Conservation (phyloP, 1,139 yeast genomes). For the Komagataea norvegica region DNA sequence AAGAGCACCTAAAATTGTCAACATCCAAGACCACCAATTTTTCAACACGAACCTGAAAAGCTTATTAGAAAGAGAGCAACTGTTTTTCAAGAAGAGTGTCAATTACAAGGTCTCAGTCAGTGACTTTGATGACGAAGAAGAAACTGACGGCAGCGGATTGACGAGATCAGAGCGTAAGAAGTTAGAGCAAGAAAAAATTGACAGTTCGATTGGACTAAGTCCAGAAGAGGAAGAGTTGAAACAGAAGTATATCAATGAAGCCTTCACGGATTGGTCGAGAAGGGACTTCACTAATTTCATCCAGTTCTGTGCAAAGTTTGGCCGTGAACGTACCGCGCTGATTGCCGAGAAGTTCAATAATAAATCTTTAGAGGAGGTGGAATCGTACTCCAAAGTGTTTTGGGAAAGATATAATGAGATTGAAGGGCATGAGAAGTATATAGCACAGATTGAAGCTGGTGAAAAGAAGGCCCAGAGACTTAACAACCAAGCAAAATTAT, state of each 20-base stretch:
- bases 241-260: conserved; percentile 53
- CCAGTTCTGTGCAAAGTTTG: conserved; percentile 76
- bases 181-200: conserved; percentile 61
- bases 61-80: conserved; percentile 72
- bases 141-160: conserved; percentile 13
- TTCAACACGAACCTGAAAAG: conserved; percentile 62
- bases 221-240: conserved; percentile 69
- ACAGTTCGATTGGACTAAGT: conserved; percentile 65
- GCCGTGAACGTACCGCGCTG: conserved; percentile 55
- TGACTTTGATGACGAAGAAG: conserved; percentile 25
- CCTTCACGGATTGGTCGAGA: conserved; percentile 79
- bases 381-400: conserved; percentile 61
- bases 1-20: conserved; percentile 67
- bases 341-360: conserved; percentile 66
- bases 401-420: conserved; percentile 71
- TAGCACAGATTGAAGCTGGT: conserved; percentile 83
- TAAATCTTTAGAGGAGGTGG: conserved; percentile 67
- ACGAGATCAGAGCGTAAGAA: conserved; percentile 43
- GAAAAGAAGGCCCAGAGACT: conserved; percentile 72
- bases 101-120: conserved; percentile 60
- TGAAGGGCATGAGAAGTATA: conserved; percentile 81
- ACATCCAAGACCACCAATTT: conserved; percentile 85
- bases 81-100: conserved; percentile 67
- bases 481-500: conserved; percentile 58
- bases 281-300: conserved; percentile 86